These are phyloP conservation scores for Suillus sp. DNA, from an alignment of 768 basidiomycete genomes.

Conservation along the genomic window DNA sequence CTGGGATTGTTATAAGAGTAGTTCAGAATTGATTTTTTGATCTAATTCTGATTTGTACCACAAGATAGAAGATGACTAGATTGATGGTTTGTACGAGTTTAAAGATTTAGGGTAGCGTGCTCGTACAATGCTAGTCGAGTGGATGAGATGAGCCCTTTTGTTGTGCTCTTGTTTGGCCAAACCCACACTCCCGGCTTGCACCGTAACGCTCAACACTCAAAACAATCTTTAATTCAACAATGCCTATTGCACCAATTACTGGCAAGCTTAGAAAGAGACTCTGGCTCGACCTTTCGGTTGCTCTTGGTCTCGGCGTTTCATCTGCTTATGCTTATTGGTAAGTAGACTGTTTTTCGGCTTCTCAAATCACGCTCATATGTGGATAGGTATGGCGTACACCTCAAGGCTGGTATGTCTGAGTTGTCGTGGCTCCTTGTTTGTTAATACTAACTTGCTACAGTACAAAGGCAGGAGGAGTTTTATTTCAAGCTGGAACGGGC, in stretches of 20 bases:
- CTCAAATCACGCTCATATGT: conserved; percentile 29
- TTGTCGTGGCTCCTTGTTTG: background rate
- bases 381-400: conserved; percentile 79
- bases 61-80: conserved; percentile 4
- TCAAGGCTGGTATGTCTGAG: conserved; percentile 63
- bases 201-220: conserved; percentile 27
- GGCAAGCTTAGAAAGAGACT: conserved; percentile 93
- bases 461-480: conserved; percentile 80
- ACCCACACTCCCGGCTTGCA: conserved; percentile 27
- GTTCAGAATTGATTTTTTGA: conserved; percentile 11
- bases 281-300: conserved; percentile 79
- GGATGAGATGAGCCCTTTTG: conserved; percentile 23
- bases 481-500: conserved; percentile 83
- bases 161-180: conserved; percentile 35
- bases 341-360: conserved; percentile 34
- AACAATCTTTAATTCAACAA: conserved; percentile 37
- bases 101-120: conserved; percentile 2
- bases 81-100: background rate
- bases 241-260: conserved; percentile 90
- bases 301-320: conserved; percentile 74
- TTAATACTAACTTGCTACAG: conserved; percentile 42
- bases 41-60: conserved; percentile 12
- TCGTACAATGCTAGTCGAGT: conserved; percentile 15
- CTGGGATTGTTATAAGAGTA: conserved; percentile 1
- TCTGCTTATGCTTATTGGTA: conserved; percentile 85